Base-by-base conservation (phyloP, 257 asterid species). In the Primulina eburnea region DNA sequence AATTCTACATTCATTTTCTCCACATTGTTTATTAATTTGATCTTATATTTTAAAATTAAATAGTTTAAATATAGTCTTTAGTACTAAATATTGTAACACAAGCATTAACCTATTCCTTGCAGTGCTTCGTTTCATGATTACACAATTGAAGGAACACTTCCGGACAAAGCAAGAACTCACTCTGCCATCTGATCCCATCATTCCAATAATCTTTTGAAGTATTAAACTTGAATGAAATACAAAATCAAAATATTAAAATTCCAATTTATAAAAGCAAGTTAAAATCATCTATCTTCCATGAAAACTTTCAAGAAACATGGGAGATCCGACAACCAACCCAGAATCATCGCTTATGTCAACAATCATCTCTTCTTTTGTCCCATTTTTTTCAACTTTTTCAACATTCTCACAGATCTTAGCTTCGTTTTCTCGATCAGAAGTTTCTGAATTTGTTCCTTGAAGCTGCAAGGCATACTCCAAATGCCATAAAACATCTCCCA, bases 401-500 rank as follows among this genome's bases (percentile, higher is more conserved):
- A 52, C 66, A 3, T 38, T 70, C 12, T 57, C 59, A 9, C 58
- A 64, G 0, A 37, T 70, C 8, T 52, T 53, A 9, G 58, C 79
- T 26, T 35, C 72, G 50, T 6, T 68, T 10, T 60, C 63, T 37
- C 26, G 72, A 59, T 62, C 74, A 60, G 68, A 28, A 7, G 68
- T 37, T 5, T 82, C 55, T 0, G 80, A 59, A 33, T 76, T 76
- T 8, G 75, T 50, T 58, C 83, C 95, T 20, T 87, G 92, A 35
- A 92, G 77, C 90, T 92, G 98, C 76, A 90, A 69, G 9, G 97
- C 94, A 71, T 76, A 84, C 64, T 92, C 97, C 43, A 92, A 80
- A 53, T 92, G 73, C 98, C 97, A 90, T 65, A 92, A 34, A 2
- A 92, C 97, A 64, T 92, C 98, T 26, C 97, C 98, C 96, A 92